These are phyloP conservation scores for Mikania micrantha DNA, from an alignment of 129 eudicot species.

Conservation along the genomic window DNA sequence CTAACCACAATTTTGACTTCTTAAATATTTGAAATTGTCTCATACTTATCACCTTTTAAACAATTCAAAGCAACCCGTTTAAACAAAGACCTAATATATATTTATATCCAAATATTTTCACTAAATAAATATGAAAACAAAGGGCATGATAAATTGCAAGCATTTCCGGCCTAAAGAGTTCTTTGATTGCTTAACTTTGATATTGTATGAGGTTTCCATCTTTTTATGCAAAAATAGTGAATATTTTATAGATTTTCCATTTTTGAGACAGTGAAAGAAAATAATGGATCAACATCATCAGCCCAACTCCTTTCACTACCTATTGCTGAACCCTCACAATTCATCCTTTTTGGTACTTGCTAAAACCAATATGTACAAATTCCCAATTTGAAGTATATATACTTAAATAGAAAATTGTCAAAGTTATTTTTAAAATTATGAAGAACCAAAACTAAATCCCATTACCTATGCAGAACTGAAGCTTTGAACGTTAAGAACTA, in stretches of 20 bases:
- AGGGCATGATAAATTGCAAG: too few species aligned
- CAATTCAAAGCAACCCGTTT: too few species aligned
- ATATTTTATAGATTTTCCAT: neutral
- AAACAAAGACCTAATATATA: neutral
- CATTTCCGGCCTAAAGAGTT: conserved; percentile 53
- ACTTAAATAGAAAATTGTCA: neutral
- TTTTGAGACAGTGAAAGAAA: too few species aligned
- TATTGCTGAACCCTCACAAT: neutral
- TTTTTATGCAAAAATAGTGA: conserved; percentile 72
- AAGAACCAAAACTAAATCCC: neutral
- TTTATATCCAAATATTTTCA: neutral
- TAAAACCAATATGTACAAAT: neutral
- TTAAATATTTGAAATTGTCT: neutral
- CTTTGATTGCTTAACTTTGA: conserved; percentile 61
- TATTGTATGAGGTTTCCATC: conserved; percentile 46
- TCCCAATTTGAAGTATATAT: neutral
- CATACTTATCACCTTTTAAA: too few species aligned
- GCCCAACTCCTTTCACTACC: neutral
- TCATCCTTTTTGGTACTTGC: too few species aligned
- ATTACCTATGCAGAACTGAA: too few species aligned
- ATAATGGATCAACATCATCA: neutral
- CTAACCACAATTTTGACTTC: conserved; percentile 11
- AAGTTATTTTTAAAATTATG: neutral
- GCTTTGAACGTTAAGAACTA: too few species aligned
- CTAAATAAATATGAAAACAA: too few species aligned